A percentile compares a stretch with the other conserved stretches of the same genome.
phyloP scores from a whole-genome alignment of 2,329 filamentous ascomycete species.

The Cladosporium sp. region DNA sequence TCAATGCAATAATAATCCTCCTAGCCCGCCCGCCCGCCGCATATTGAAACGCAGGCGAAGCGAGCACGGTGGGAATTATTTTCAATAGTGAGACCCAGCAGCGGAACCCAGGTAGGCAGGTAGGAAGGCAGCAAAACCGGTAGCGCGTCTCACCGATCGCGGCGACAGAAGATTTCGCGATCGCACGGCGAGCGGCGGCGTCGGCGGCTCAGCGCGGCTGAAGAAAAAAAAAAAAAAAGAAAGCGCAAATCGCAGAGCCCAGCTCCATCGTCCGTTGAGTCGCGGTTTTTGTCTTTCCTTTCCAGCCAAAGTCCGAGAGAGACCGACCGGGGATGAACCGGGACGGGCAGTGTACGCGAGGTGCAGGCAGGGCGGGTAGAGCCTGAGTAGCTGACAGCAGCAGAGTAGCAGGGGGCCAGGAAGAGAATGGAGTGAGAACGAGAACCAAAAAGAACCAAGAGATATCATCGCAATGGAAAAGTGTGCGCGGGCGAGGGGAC shows the following conservation, averaged over 20 bases:
- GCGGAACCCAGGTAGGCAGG: no score
- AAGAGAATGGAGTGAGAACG: background rate
- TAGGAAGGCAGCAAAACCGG: no score
- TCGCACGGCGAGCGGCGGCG: background rate
- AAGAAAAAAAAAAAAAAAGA: no score
- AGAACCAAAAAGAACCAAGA: background rate
- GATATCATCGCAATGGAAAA: background rate
- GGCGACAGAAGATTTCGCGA: background rate
- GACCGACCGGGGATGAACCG: background rate
- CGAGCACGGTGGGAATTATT: no score
- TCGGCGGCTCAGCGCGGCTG: no score
- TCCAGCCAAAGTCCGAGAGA: background rate
- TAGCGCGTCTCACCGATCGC: slow-evolving; percentile 7
- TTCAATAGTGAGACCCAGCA: no score
- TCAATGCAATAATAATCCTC: background rate
- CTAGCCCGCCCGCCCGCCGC: background rate
- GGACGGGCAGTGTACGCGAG: background rate
- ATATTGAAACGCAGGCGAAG: slow-evolving; percentile 1
- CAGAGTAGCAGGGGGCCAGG: background rate
- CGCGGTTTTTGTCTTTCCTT: no score
- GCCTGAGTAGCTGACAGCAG: background rate
- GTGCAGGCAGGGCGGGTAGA: no score
- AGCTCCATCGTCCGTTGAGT: no score
- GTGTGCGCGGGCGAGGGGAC: background rate
- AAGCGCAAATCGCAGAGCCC: no score